Evolutionary conservation across 352 stramenopile genomes (phyloP).

Genomic region (Phytophthora capsici): DNA sequence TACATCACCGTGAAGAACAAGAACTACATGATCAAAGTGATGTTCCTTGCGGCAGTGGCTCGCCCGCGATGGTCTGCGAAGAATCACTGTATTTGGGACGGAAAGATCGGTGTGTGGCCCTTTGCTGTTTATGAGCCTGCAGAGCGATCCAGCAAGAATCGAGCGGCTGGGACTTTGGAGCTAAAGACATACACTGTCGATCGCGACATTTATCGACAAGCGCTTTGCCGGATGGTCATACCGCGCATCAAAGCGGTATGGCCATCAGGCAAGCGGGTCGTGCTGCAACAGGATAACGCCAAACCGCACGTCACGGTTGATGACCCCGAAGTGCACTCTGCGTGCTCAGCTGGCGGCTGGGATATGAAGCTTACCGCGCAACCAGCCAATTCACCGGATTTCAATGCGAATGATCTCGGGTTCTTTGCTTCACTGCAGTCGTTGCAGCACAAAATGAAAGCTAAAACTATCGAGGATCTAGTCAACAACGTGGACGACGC

Average conservation of each 20-base stretch:
- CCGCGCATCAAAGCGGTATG: neutral
- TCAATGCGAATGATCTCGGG: no score
- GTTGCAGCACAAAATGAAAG: no score
- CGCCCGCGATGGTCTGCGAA: neutral
- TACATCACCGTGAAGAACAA: neutral
- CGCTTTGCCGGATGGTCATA: neutral
- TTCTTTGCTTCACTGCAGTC: no score
- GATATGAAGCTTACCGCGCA: no score
- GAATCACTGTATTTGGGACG: neutral
- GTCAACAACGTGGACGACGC: no score
- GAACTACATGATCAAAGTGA: neutral
- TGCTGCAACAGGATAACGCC: neutral
- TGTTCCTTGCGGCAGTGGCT: neutral
- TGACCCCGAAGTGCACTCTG: no score
- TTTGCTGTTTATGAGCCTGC: no score
- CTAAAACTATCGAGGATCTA: no score
- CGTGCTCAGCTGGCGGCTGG: no score
- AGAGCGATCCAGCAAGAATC: neutral
- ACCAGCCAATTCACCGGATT: no score
- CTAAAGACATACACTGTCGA: neutral
- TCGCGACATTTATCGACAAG: neutral
- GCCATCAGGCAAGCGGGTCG: neutral
- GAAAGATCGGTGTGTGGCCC: neutral
- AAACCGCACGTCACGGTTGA: no score
- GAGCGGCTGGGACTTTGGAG: no score